Conservation (phyloP, 495 filamentous ascomycete species). For the Hypoxylon fuscum region DNA sequence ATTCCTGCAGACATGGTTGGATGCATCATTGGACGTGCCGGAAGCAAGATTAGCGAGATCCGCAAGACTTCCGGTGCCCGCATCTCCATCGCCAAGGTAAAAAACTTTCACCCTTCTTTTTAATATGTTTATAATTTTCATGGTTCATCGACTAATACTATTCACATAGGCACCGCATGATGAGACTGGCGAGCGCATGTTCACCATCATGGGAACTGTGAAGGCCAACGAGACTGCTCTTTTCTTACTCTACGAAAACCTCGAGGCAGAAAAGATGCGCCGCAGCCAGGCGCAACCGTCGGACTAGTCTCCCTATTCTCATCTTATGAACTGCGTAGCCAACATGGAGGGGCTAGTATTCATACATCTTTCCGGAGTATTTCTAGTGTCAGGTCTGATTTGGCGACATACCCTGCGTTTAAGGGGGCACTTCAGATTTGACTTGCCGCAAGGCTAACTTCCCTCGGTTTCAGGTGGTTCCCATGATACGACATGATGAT, state of each 20-base stretch:
- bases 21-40: constrained; percentile 95
- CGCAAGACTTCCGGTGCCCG: constrained; percentile 93
- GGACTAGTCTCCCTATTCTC: constrained; percentile 64
- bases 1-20: constrained; percentile 99
- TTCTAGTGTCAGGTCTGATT: constrained; percentile 55
- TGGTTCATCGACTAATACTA: constrained; percentile 15
- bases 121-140: no score
- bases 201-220: constrained; percentile 95
- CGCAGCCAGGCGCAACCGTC: constrained; percentile 75
- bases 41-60: constrained; percentile 98
- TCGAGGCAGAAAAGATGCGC: constrained; percentile 98
- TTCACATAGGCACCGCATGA: constrained; percentile 82
- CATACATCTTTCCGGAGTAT: constrained; percentile 45
- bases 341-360: constrained; percentile 30
- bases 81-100: constrained; percentile 93
- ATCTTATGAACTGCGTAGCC: constrained; percentile 32
- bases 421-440: constrained; percentile 61
- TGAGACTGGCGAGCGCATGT: constrained; percentile 98
- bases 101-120: neutral
- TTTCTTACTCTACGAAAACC: constrained; percentile 96
- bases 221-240: constrained; percentile 93
- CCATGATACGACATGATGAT: constrained; percentile 57
- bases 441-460: constrained; percentile 65
- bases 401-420: constrained; percentile 49
- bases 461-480: constrained; percentile 54